phyloP scores from a whole-genome alignment of 768 basidiomycete genomes.

The Calocera cornea region DNA sequence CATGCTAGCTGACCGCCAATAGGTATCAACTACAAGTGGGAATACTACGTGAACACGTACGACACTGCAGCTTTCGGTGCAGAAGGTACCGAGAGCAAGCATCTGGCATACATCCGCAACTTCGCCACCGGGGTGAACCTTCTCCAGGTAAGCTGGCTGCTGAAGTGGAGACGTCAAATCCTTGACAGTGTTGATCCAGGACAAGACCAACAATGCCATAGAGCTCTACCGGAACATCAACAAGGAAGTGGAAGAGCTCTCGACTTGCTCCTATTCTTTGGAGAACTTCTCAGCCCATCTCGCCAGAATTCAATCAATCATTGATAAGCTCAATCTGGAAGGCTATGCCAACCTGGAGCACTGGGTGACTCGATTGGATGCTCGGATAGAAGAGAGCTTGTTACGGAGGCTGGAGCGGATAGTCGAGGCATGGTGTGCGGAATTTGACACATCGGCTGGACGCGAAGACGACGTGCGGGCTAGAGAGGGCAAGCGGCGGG shows the following conservation, averaged over 20 bases:
- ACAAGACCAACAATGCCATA: slow-evolving; percentile 89
- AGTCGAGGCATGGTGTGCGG: slow-evolving; percentile 74
- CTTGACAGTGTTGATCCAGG: slow-evolving; percentile 31
- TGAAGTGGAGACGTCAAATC: background rate
- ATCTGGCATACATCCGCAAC: slow-evolving; percentile 87
- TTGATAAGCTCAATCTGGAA: slow-evolving; percentile 88
- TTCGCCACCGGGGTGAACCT: slow-evolving; percentile 88
- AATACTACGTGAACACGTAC: slow-evolving; percentile 89
- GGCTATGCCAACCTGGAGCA: slow-evolving; percentile 89
- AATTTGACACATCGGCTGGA: slow-evolving; percentile 73
- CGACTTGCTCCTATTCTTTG: slow-evolving; percentile 69
- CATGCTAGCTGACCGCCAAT: background rate
- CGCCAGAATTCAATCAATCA: slow-evolving; percentile 68
- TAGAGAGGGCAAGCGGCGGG: slow-evolving; percentile 51
- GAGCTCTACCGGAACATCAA: slow-evolving; percentile 80
- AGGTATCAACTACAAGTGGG: slow-evolving; percentile 97
- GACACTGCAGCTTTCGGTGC: slow-evolving; percentile 47
- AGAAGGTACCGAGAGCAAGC: slow-evolving; percentile 75
- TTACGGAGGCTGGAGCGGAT: slow-evolving; percentile 60
- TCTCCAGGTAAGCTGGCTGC: slow-evolving; percentile 47
- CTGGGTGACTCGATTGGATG: slow-evolving; percentile 69
- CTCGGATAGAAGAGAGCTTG: slow-evolving; percentile 70
- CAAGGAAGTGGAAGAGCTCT: slow-evolving; percentile 72
- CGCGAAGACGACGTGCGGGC: slow-evolving; percentile 37
- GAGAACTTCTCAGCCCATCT: slow-evolving; percentile 74